Conservation (phyloP, 1,284 basidiomycete genomes). For the Mycena sp. region DNA sequence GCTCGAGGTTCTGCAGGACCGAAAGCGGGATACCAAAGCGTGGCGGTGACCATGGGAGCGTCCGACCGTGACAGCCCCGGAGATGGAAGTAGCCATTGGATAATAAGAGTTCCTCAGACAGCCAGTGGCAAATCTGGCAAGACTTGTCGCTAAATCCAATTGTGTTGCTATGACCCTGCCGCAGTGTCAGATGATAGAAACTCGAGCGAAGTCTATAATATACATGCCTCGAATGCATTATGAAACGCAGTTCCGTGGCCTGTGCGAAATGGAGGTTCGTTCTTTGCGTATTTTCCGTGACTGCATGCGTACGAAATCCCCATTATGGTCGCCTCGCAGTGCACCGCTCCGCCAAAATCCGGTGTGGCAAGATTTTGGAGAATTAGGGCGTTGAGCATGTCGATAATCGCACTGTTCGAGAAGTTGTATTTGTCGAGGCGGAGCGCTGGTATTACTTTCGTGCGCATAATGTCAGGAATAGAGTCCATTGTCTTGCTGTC, state of each 20-base stretch:
- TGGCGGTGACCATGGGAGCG: conserved; percentile 14
- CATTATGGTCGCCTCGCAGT: conserved; percentile 20
- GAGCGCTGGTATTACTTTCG: conserved; percentile 5
- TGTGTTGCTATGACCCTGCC: conserved; percentile 13
- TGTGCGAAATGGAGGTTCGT: not conserved
- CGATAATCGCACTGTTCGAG: no score
- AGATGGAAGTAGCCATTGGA: conserved; percentile 9
- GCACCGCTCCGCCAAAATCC: conserved; percentile 4
- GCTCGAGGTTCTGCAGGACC: conserved; percentile 5
- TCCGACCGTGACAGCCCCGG: not conserved
- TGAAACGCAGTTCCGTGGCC: not conserved
- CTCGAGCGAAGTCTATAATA: no score
- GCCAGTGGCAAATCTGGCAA: conserved; percentile 17
- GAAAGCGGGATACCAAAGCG: conserved; percentile 10
- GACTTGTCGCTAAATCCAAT: not conserved
- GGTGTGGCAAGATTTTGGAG: not conserved
- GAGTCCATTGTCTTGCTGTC: not conserved
- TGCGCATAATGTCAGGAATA: conserved; percentile 8
- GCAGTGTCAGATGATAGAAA: not conserved
- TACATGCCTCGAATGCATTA: conserved; percentile 9
- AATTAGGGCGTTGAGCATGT: not conserved
- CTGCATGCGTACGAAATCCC: conserved; percentile 11
- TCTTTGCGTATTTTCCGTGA: not conserved
- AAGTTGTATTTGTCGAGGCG: not conserved
- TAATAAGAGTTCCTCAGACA: conserved; percentile 8